Conservation (phyloP, 768 basidiomycete species). For the Dacryopinax spathularia region DNA sequence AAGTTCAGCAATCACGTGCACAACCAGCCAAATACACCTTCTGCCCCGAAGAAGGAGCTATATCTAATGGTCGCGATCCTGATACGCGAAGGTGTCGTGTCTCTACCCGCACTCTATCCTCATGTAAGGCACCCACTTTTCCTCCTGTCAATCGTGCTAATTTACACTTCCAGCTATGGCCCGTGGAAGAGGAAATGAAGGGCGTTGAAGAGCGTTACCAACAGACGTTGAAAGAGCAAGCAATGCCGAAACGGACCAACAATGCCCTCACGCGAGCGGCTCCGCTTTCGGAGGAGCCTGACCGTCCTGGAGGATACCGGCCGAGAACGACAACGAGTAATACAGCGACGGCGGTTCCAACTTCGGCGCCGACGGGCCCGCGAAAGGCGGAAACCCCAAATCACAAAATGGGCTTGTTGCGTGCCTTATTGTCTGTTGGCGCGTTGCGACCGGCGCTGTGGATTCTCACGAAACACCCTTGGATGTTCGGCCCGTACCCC, state of each 20-base stretch:
- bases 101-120: conserved; percentile 78
- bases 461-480: conserved; percentile 69
- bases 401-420: conserved; percentile 67
- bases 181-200: conserved; percentile 64
- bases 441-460: conserved; percentile 63
- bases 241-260: conserved; percentile 38
- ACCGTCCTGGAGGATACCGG: conserved; percentile 26
- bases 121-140: conserved; percentile 43
- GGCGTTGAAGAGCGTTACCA: conserved; percentile 50
- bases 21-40: conserved; percentile 64
- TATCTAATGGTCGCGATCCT: conserved; percentile 74
- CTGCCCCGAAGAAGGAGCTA: conserved; percentile 34
- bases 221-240: conserved; percentile 43
- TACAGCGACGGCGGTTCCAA: conserved; percentile 14
- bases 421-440: conserved; percentile 74
- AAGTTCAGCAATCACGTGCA: conserved; percentile 53
- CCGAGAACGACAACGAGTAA: conserved; percentile 11
- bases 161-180: conserved; percentile 40
- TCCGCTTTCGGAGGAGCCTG: conserved; percentile 39
- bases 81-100: conserved; percentile 78
- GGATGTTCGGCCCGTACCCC: conserved; percentile 65
- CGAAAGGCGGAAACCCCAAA: conserved; percentile 32
- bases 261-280: conserved; percentile 78
- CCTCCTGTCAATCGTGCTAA: background rate
- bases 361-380: conserved; percentile 3